Base-by-base conservation (phyloP, 768 basidiomycete species). In the Hygrophorus pudorinus region DNA sequence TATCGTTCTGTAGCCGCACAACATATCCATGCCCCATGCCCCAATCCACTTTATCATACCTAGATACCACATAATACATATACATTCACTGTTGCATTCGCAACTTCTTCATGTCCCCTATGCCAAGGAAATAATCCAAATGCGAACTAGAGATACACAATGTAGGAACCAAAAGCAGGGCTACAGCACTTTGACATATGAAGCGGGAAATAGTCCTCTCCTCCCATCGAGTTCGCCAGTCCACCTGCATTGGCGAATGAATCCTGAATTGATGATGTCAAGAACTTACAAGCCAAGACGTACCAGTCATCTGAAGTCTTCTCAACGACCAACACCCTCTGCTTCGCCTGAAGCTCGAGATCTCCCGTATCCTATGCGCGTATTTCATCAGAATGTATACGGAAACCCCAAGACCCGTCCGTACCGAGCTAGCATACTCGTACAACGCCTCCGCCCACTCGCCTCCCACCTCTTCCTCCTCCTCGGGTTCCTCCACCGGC, bases 371-470 rank as follows among this genome's bases (percentile, higher is more conserved):
- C 85, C 85, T 88, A 45, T 28, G 43, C 0, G 49, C 30, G 38
- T 50, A 42, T 47, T 38, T 39, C 5, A 17, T 31, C 14, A 41
- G 8, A 14, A 16, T 3, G n/a, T 39, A 10, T 18, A 17, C 14
- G 14, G 6, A 8, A 14, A 24, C 24, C 48, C 17, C 27, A 40
- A 16, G 5, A 21, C 6, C 9, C 34, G 13, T 11, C 38, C 48
- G 32, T 51, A 86, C 85, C 53, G 66, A 65, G 41, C 84, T 79
- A 34, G 64, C 64, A 63, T 84, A 89, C 48, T 84, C 85, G 54
- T 88, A 89, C 59, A 85, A 52, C 4, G 68, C 86, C 53, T 87
- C 78, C 12, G 76, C 84, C 86, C 86, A 89, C 48, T 84, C 81
- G 3, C 82, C 84, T 29, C 62, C 53, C 40, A 62, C 67, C 28